Conservation (phyloP, 805 yeast genomes). For the Candida silvicultrix region DNA sequence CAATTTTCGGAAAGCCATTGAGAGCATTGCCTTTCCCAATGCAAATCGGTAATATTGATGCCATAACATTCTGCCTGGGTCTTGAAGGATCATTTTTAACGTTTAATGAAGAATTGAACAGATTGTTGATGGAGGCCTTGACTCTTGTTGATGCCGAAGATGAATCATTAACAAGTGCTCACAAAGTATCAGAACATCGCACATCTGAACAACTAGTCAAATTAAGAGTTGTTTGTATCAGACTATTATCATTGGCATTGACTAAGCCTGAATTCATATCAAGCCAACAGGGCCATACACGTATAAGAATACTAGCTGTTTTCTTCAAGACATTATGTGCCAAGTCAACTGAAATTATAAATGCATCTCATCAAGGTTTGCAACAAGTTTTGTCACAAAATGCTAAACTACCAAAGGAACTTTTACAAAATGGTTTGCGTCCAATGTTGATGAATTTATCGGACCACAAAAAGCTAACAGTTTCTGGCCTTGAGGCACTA, state of each 20-base stretch:
- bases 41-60: conserved; percentile 98
- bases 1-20: conserved; percentile 94
- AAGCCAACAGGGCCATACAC: conserved; percentile 67
- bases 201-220: conserved; percentile 86
- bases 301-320: conserved; percentile 84
- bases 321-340: conserved; percentile 91
- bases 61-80: conserved; percentile 85
- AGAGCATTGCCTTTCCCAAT: conserved; percentile 96
- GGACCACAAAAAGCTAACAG: conserved; percentile 86
- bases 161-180: conserved; percentile 85
- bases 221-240: conserved; percentile 84
- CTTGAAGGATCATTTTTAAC: conserved; percentile 76
- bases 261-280: conserved; percentile 78
- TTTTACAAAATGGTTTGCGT: conserved; percentile 88
- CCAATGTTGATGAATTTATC: conserved; percentile 95
- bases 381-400: conserved; percentile 79
- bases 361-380: conserved; percentile 89
- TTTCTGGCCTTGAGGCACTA: conserved; percentile 84
- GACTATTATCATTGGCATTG: conserved; percentile 72
- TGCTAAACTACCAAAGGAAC: conserved; percentile 85
- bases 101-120: conserved; percentile 81
- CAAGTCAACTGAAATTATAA: conserved; percentile 77
- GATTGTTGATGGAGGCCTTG: conserved; percentile 83
- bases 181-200: conserved; percentile 76
- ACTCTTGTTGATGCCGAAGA: conserved; percentile 98